Conservation (phyloP, 2,329 filamentous ascomycete genomes). For the Thermochaetoides dissita region DNA sequence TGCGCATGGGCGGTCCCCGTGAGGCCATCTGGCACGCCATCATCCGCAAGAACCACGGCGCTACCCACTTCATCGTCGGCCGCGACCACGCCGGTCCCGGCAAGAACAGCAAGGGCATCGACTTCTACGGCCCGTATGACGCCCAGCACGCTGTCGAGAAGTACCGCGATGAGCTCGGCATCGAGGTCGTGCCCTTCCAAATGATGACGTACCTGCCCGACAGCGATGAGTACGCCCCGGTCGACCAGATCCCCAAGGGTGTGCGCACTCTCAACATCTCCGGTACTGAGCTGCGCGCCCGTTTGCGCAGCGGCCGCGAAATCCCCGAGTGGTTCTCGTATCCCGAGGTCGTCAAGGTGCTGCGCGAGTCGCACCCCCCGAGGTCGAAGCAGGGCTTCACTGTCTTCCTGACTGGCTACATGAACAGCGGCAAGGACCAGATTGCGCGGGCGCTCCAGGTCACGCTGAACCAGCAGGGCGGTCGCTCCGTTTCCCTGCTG, state of each 20-base stretch:
- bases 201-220: slow-evolving; percentile 99
- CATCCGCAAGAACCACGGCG: slow-evolving; percentile 98
- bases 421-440: slow-evolving; percentile 94
- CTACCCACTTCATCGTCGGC: slow-evolving; percentile 97
- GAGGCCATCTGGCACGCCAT: slow-evolving; percentile 99
- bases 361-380: slow-evolving; percentile 90
- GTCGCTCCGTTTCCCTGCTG: slow-evolving; percentile 83
- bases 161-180: slow-evolving; percentile 91
- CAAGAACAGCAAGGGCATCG: slow-evolving; percentile 92
- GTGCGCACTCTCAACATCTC: slow-evolving; percentile 80
- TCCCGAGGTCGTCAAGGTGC: slow-evolving; percentile 91
- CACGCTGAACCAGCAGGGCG: slow-evolving; percentile 94
- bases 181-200: slow-evolving; percentile 98
- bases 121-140: slow-evolving; percentile 97
- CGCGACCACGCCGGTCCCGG: slow-evolving; percentile 96
- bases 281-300: slow-evolving; percentile 78
- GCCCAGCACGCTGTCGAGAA: slow-evolving; percentile 93
- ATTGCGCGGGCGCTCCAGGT: slow-evolving; percentile 91
- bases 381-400: slow-evolving; percentile 91
- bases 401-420: slow-evolving; percentile 92
- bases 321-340: slow-evolving; percentile 99
- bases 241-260: slow-evolving; percentile 75
- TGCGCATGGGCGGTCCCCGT: slow-evolving; percentile 97
- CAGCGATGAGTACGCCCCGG: slow-evolving; percentile 86
- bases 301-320: slow-evolving; percentile 79